Evolutionary conservation across 1,284 basidiomycete species (phyloP).

Genomic region (Heimioporus retisporus): DNA sequence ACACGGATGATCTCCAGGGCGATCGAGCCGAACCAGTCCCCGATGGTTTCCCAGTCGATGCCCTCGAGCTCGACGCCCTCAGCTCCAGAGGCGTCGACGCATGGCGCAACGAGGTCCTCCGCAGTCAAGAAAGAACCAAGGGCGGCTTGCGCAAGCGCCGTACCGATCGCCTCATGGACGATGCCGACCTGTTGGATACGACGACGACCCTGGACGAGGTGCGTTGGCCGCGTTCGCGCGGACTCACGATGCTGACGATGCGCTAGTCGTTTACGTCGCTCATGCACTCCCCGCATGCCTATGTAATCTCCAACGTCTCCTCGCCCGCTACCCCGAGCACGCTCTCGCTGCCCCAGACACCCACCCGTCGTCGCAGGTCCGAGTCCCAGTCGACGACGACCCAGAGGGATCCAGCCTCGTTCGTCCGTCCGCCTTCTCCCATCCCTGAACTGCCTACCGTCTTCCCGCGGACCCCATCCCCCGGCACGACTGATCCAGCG

Average conservation of each 20-base stretch:
- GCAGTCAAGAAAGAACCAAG: slow-evolving; percentile 30
- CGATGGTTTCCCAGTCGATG: slow-evolving; percentile 22
- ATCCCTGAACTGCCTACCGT: slow-evolving; percentile 12
- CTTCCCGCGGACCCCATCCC: neutral
- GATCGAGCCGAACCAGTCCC: slow-evolving; percentile 15
- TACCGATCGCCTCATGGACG: slow-evolving; percentile 14
- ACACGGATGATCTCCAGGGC: slow-evolving; percentile 13
- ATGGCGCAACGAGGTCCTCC: slow-evolving; percentile 59
- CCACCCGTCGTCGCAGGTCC: slow-evolving; percentile 26
- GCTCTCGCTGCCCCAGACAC: slow-evolving; percentile 39
- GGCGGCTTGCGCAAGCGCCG: slow-evolving; percentile 28
- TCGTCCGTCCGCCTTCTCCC: slow-evolving; percentile 4
- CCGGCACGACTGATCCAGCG: neutral
- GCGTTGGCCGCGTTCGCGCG: too few relatives aligned
- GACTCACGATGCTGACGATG: too few relatives aligned
- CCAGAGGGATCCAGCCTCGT: slow-evolving; percentile 7
- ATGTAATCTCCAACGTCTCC: slow-evolving; percentile 58
- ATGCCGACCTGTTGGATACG: slow-evolving; percentile 32
- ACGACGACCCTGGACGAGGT: slow-evolving; percentile 55
- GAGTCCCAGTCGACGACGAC: slow-evolving; percentile 34
- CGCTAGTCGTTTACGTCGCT: slow-evolving; percentile 53
- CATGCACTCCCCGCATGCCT: slow-evolving; percentile 55
- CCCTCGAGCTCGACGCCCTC: slow-evolving; percentile 62
- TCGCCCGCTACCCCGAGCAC: slow-evolving; percentile 47
- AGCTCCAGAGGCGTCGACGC: slow-evolving; percentile 59